These are phyloP conservation scores for Neoboletus brunneissimus DNA, from an alignment of 768 basidiomycete species.

Conservation along the genomic window DNA sequence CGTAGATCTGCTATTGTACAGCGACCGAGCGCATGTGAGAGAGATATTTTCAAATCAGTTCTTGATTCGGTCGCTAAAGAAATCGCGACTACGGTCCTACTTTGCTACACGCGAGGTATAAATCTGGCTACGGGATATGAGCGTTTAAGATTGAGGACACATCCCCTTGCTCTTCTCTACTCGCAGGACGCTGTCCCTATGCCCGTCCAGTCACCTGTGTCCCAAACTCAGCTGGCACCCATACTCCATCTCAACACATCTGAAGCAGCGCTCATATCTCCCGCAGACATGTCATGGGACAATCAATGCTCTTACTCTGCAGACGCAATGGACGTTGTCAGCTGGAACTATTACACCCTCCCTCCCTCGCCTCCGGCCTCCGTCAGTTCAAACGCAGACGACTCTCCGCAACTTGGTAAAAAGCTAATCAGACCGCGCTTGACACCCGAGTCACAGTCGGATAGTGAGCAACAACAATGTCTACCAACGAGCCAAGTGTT, in stretches of 20 bases:
- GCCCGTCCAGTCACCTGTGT: constrained; percentile 12
- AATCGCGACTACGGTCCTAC: constrained; percentile 24
- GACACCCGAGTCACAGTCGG: constrained; percentile 42
- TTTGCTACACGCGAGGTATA: constrained; percentile 32
- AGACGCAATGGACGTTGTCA: constrained; percentile 37
- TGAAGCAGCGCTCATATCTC: constrained; percentile 57
- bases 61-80: constrained; percentile 35
- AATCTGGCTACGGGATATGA: constrained; percentile 26
- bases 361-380: constrained; percentile 51
- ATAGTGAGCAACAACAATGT: constrained; percentile 51
- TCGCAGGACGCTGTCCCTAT: constrained; percentile 8
- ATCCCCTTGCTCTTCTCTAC: constrained; percentile 18
- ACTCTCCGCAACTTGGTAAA: constrained; percentile 44
- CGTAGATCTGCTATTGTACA: constrained; percentile 29
- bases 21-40: constrained; percentile 32
- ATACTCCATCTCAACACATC: constrained; percentile 58
- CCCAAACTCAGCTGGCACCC: constrained; percentile 35
- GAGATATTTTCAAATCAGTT: constrained; percentile 33
- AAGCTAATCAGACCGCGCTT: constrained; percentile 52
- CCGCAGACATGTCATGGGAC: constrained; percentile 49
- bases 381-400: constrained; percentile 41
- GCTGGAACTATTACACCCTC: constrained; percentile 48
- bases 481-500: constrained; percentile 73
- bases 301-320: constrained; percentile 37
- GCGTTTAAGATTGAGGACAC: constrained; percentile 19